These are phyloP conservation scores for Pyrenophora seminiperda DNA, from an alignment of 2,329 filamentous ascomycete species.

Conservation along the genomic window DNA sequence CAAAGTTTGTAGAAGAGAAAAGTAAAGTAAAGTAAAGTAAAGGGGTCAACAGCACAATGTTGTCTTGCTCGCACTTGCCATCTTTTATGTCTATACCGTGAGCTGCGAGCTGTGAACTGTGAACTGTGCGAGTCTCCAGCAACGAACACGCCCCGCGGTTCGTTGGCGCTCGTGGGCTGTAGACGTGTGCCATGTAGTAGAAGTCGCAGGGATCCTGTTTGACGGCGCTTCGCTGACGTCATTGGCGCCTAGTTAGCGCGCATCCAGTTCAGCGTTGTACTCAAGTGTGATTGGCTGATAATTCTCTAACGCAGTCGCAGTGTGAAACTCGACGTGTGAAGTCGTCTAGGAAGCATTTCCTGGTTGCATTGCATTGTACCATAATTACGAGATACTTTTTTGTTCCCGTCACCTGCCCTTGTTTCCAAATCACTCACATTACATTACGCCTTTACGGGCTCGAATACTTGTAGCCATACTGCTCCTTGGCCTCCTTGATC, in stretches of 20 bases:
- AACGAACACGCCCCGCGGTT: conserved; percentile 1
- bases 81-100: conserved; percentile 13
- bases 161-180: conserved; percentile 19
- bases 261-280: conserved; percentile 12
- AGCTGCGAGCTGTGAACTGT: too few relatives aligned
- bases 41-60: not conserved
- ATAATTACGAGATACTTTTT: too few relatives aligned
- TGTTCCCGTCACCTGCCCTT: not conserved
- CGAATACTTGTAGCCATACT: conserved; percentile 54
- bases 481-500: conserved; percentile 51
- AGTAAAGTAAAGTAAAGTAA: not conserved
- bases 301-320: not conserved
- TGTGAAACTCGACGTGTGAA: conserved; percentile 13
- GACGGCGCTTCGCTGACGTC: conserved; percentile 36
- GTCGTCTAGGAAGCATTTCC: not conserved
- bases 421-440: not conserved
- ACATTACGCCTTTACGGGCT: conserved; percentile 33
- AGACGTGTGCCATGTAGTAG: conserved; percentile 13
- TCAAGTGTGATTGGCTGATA: conserved; percentile 33
- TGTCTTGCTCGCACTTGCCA: not conserved
- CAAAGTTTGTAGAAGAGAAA: conserved; percentile 7
- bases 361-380: not conserved
- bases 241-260: conserved; percentile 28
- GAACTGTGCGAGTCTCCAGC: not conserved
- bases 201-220: conserved; percentile 27